Conservation (phyloP, 805 yeast genomes). For the Yarrowia sp. region DNA sequence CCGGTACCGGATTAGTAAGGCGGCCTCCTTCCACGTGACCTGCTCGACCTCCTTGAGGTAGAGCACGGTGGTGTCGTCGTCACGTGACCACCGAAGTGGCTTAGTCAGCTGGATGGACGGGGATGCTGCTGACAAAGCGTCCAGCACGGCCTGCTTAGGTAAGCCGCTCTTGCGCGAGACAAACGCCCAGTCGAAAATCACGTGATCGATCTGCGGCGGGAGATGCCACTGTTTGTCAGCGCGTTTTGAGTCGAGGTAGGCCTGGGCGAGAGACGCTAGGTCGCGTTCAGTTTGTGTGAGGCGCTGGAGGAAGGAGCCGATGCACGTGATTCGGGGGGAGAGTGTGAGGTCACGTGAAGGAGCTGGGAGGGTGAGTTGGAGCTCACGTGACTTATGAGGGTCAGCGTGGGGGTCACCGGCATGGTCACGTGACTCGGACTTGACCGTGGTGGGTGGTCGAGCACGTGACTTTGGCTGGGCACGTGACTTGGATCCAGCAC, state of each 20-base stretch:
- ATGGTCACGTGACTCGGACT: too few species aligned
- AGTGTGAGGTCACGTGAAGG: neutral
- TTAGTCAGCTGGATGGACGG: too few species aligned
- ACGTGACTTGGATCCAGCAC: too few species aligned
- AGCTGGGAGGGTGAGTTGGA: too few species aligned
- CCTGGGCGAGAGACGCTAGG: neutral
- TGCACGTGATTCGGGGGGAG: neutral
- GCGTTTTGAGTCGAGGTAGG: neutral
- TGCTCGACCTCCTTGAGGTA: constrained; percentile 40
- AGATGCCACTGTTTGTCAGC: neutral
- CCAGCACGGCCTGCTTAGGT: neutral
- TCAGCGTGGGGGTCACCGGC: too few species aligned
- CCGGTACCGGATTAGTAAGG: constrained; percentile 29
- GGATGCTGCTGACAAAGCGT: too few species aligned
- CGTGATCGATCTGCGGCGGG: neutral
- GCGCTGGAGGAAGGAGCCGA: neutral
- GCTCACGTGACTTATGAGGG: neutral
- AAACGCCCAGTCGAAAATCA: constrained; percentile 5
- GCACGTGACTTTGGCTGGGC: too few species aligned
- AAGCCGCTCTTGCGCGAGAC: constrained; percentile 2
- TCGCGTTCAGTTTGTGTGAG: neutral
- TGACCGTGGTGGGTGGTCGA: too few species aligned
- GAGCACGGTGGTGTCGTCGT: constrained; percentile 30
- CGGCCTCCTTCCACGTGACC: constrained; percentile 44
- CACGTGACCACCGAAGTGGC: constrained; percentile 28